Evolutionary conservation across 1,139 yeast genomes (phyloP).

Genomic region (Diutina rugosa): DNA sequence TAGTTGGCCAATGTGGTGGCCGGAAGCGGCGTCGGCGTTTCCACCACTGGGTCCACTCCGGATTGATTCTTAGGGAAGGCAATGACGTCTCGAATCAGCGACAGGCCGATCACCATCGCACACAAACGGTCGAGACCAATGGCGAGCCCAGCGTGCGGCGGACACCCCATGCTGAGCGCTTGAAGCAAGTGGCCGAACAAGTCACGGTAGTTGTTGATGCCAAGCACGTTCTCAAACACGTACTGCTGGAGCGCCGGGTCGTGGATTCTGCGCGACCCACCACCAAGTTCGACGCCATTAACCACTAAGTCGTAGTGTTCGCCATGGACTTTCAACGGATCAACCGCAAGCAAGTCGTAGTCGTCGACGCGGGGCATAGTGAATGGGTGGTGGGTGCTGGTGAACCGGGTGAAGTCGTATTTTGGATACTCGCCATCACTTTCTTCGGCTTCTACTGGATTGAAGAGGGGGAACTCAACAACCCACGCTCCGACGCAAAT

Average conservation of each 20-base stretch:
- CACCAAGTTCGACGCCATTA: slow-evolving; percentile 94
- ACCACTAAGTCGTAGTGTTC: slow-evolving; percentile 90
- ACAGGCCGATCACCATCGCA: slow-evolving; percentile 71
- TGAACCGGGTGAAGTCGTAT: slow-evolving; percentile 35
- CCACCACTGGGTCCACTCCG: slow-evolving; percentile 81
- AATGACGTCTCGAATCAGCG: slow-evolving; percentile 79
- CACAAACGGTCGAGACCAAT: slow-evolving; percentile 88
- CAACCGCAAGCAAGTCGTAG: slow-evolving; percentile 36
- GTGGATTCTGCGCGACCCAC: slow-evolving; percentile 93
- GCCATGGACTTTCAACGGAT: slow-evolving; percentile 66
- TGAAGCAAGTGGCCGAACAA: slow-evolving; percentile 80
- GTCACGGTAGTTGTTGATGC: slow-evolving; percentile 39
- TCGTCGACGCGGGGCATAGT: slow-evolving; percentile 78
- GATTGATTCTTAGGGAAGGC: slow-evolving; percentile 91
- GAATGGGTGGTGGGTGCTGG: slow-evolving; percentile 92
- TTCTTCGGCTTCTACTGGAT: slow-evolving; percentile 40
- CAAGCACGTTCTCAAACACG: slow-evolving; percentile 45
- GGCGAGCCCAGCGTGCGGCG: slow-evolving; percentile 98
- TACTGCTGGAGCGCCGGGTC: slow-evolving; percentile 66
- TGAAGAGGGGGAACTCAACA: slow-evolving; percentile 79
- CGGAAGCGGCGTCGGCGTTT: slow-evolving; percentile 62
- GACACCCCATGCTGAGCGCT: slow-evolving; percentile 86
- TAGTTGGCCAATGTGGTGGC: slow-evolving; percentile 37
- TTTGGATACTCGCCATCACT: slow-evolving; percentile 36
- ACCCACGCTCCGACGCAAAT: slow-evolving; percentile 74